Conservation (phyloP, 2,329 filamentous ascomycete genomes). For the Pyrenophora tritici-repentis region DNA sequence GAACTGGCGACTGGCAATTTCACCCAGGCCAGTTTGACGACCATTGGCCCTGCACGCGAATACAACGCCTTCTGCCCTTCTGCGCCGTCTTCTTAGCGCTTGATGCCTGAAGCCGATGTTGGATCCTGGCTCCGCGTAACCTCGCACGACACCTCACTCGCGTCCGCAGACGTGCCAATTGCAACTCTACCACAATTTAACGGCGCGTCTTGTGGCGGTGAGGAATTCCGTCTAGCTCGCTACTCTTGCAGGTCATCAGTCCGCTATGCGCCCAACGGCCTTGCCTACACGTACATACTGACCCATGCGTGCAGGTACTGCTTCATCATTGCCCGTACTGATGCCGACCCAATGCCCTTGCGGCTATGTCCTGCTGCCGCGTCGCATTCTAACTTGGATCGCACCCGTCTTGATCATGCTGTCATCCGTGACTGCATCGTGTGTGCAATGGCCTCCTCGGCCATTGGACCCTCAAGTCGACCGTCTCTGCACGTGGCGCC, state of each 20-base stretch:
- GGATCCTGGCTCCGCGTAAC: slow-evolving; percentile 28
- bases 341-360: slow-evolving; percentile 10
- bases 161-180: slow-evolving; percentile 27
- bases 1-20: slow-evolving; percentile 16
- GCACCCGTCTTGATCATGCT: not conserved
- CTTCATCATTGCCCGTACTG: too few species aligned
- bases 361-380: not conserved
- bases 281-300: not conserved
- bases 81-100: slow-evolving; percentile 29
- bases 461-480: not conserved
- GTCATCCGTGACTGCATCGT: not conserved
- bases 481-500: not conserved
- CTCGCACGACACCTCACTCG: slow-evolving; percentile 29
- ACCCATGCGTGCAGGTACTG: too few species aligned
- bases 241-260: slow-evolving; percentile 24
- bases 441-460: not conserved
- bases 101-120: slow-evolving; percentile 24
- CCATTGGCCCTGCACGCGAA: slow-evolving; percentile 37
- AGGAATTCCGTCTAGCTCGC: slow-evolving; percentile 24
- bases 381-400: not conserved
- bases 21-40: slow-evolving; percentile 10
- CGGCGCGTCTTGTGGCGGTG: slow-evolving; percentile 24
- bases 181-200: slow-evolving; percentile 15
- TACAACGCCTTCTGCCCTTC: slow-evolving; percentile 20
- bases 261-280: slow-evolving; percentile 20